These are phyloP conservation scores for Colletotrichum paranaense DNA, from an alignment of 2,329 filamentous ascomycete species.

Conservation along the genomic window DNA sequence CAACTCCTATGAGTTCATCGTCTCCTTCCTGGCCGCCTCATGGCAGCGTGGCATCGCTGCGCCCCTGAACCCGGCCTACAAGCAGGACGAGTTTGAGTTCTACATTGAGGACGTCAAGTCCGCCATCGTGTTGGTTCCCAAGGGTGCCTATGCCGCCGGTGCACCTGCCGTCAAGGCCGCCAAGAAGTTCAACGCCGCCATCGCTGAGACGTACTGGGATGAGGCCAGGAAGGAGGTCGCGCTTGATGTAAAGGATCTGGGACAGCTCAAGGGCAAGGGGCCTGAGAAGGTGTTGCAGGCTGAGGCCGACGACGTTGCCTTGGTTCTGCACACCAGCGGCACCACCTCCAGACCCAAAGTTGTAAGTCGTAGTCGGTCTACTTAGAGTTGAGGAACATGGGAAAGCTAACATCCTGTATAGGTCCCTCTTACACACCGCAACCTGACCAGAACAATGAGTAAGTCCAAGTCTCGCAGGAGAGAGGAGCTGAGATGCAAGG, in stretches of 20 bases:
- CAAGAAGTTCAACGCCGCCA: conserved; percentile 82
- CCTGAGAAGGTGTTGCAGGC: conserved; percentile 57
- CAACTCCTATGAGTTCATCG: conserved; percentile 90
- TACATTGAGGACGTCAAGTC: conserved; percentile 91
- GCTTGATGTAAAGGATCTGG: conserved; percentile 81
- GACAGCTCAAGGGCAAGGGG: conserved; percentile 66
- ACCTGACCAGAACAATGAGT: conserved; percentile 85
- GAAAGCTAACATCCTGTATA: conserved; percentile 42
- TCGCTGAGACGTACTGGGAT: conserved; percentile 89
- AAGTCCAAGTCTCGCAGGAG: conserved; percentile 41
- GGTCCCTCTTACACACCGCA: conserved; percentile 83
- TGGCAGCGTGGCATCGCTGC: conserved; percentile 87
- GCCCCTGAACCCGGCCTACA: conserved; percentile 89
- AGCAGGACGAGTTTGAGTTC: conserved; percentile 91
- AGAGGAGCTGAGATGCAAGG: conserved; percentile 1
- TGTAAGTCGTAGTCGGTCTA: conserved; percentile 55
- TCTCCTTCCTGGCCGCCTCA: conserved; percentile 86
- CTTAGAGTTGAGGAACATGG: not conserved
- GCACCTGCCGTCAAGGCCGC: conserved; percentile 81
- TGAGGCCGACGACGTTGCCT: conserved; percentile 81
- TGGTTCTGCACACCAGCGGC: conserved; percentile 85
- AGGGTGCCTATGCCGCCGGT: conserved; percentile 73
- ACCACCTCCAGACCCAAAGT: conserved; percentile 89
- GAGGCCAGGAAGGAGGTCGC: conserved; percentile 71
- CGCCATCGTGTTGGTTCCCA: conserved; percentile 80